These are phyloP conservation scores for Tuber calosporum DNA, from an alignment of 495 filamentous ascomycete genomes.

Conservation along the genomic window DNA sequence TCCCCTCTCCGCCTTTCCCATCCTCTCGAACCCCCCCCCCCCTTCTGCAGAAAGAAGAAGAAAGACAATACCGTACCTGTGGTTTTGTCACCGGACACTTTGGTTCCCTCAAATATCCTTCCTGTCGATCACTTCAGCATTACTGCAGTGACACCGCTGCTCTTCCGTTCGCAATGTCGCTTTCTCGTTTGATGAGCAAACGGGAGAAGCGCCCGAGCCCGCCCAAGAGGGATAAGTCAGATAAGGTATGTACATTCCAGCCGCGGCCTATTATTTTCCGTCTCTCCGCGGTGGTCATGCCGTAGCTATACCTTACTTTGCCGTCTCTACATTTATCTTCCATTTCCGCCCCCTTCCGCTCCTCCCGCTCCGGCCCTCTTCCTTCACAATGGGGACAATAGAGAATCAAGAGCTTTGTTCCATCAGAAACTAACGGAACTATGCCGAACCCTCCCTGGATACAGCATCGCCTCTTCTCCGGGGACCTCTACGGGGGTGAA, in stretches of 20 bases:
- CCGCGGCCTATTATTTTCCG: slow-evolving; percentile 4
- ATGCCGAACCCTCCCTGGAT: slow-evolving; percentile 18
- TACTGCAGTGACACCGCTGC: background rate
- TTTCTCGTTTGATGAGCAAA: slow-evolving; percentile 30
- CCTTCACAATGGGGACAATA: background rate
- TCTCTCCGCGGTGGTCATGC: slow-evolving; percentile 8
- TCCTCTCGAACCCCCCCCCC: background rate
- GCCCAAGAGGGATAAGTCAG: slow-evolving; percentile 31
- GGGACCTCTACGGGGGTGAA: slow-evolving; percentile 28
- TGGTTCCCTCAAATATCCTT: background rate
- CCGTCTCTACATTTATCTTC: background rate
- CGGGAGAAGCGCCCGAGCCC: slow-evolving; percentile 19
- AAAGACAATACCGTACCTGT: background rate
- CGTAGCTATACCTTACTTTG: slow-evolving; percentile 6
- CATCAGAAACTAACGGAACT: slow-evolving; percentile 12
- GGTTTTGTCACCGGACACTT: background rate
- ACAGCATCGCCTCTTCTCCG: slow-evolving; percentile 32
- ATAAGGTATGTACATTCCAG: slow-evolving; percentile 27
- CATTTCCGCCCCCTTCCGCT: background rate
- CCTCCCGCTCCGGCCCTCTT: background rate
- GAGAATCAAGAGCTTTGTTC: background rate
- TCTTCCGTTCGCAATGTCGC: slow-evolving; percentile 16
- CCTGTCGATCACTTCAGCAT: background rate
- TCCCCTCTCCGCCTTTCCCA: background rate
- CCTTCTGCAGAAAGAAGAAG: background rate